A percentile compares a stretch with the other conserved stretches of the same genome.
These are phyloP conservation scores for Epichloe amarillans DNA, from an alignment of 2,329 filamentous ascomycete species.

Conservation along the genomic window DNA sequence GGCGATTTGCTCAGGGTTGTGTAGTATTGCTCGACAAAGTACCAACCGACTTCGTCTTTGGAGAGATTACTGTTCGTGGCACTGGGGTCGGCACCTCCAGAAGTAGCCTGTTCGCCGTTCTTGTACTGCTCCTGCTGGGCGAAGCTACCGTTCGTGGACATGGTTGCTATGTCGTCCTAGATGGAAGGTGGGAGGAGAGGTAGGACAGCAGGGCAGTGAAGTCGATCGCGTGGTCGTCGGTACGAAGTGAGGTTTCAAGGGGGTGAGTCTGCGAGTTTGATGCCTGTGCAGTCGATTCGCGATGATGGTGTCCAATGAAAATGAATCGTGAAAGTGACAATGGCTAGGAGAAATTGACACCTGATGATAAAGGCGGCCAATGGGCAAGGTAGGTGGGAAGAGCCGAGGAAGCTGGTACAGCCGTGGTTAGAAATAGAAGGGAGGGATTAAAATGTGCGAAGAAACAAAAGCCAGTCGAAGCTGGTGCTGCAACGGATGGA, in stretches of 20 bases:
- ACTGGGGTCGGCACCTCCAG: conserved; percentile 21
- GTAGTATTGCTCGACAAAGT: conserved; percentile 99
- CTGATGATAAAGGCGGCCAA: conserved; percentile 7
- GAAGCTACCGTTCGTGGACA: conserved; percentile 46
- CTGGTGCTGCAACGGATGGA: conserved; percentile 2
- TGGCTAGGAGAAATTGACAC: conserved; percentile 4
- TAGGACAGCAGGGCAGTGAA: conserved; percentile 1
- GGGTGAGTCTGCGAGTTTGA: background rate
- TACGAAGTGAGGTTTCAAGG: background rate
- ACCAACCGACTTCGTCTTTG: conserved; percentile 98
- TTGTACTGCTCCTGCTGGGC: conserved; percentile 31
- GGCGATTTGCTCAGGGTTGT: conserved; percentile 90
- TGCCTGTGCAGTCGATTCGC: background rate
- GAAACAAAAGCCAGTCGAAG: conserved; percentile 6
- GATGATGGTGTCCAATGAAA: background rate
- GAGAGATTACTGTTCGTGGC: conserved; percentile 35
- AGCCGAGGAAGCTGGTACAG: conserved; percentile 1
- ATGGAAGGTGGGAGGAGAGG: conserved; percentile 4
- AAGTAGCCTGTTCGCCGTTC: conserved; percentile 24
- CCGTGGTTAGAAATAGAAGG: conserved; percentile 3
- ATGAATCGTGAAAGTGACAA: background rate
- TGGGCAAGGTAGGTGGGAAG: background rate
- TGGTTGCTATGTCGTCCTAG: conserved; percentile 17
- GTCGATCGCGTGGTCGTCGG: background rate
- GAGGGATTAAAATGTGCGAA: conserved; percentile 3